These are phyloP conservation scores for Coniochaeta ligniaria DNA, from an alignment of 2,329 filamentous ascomycete genomes.

Conservation along the genomic window DNA sequence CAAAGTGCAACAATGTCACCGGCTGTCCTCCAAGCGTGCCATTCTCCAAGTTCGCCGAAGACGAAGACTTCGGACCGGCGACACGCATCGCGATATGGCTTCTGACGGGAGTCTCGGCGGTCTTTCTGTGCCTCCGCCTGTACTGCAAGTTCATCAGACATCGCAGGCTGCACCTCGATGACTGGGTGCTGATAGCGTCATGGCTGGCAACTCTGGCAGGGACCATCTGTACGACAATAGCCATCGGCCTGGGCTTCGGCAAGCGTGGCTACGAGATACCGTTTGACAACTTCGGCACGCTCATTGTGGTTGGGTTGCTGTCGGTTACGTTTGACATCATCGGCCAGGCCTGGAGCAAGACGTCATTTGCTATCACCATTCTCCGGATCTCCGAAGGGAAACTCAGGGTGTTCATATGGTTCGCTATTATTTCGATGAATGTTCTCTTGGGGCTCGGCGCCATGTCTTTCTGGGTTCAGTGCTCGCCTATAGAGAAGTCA, in stretches of 20 bases:
- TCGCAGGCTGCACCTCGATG: slow-evolving; percentile 1
- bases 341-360: slow-evolving; percentile 5
- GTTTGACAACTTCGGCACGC: slow-evolving; percentile 8
- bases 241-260: slow-evolving; percentile 12
- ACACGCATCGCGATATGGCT: slow-evolving; percentile 2
- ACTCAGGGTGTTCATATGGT: background rate
- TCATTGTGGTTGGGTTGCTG: slow-evolving; percentile 11
- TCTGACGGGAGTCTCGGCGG: background rate
- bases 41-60: background rate
- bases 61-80: background rate
- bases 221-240: slow-evolving; percentile 11
- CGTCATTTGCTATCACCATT: background rate
- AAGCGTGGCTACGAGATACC: slow-evolving; percentile 13
- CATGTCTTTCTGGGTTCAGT: background rate
- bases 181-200: slow-evolving; percentile 2
- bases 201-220: slow-evolving; percentile 11
- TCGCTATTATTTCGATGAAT: background rate
- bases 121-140: slow-evolving; percentile 2
- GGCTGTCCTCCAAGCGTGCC: background rate
- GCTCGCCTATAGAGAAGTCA: background rate
- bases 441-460: background rate
- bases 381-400: background rate
- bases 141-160: slow-evolving; percentile 4
- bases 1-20: background rate
- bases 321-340: slow-evolving; percentile 11